These are phyloP conservation scores for Candida albicans DNA, from an alignment of 1,139 yeast species.

Conservation along the genomic window DNA sequence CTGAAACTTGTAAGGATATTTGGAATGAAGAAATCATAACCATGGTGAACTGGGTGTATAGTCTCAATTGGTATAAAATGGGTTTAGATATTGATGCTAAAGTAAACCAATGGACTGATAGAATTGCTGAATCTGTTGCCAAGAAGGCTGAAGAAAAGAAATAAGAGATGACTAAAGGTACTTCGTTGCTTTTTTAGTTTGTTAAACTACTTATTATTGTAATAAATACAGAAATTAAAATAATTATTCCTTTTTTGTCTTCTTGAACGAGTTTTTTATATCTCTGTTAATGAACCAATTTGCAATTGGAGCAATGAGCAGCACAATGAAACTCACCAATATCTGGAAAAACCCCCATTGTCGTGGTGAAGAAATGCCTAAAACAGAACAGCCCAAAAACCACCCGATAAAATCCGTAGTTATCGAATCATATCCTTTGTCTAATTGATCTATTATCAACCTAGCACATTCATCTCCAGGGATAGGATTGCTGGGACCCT, in stretches of 20 bases:
- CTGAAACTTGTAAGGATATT: conserved; percentile 71
- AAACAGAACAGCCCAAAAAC: conserved; percentile 65
- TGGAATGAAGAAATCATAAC: conserved; percentile 79
- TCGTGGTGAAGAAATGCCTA: conserved; percentile 68
- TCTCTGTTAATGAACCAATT: conserved; percentile 55
- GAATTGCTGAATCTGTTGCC: conserved; percentile 25
- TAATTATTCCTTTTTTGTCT: conserved; percentile 12
- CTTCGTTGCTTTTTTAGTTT: too few species aligned
- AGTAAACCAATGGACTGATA: conserved; percentile 31
- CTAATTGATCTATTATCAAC: conserved; percentile 55
- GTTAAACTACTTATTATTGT: conserved; percentile 4
- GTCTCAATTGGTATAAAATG: conserved; percentile 51
- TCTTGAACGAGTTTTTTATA: conserved; percentile 32
- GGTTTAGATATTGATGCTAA: conserved; percentile 41
- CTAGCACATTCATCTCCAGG: conserved; percentile 67
- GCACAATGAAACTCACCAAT: conserved; percentile 47
- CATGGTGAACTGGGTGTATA: conserved; percentile 65
- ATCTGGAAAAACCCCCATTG: conserved; percentile 57
- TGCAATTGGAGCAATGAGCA: conserved; percentile 65
- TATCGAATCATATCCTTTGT: conserved; percentile 68
- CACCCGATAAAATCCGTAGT: conserved; percentile 88
- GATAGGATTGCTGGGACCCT: conserved; percentile 79
- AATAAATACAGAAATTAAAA: not conserved
- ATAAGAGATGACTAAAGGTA: not conserved
- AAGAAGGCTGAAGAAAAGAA: conserved; percentile 15